phyloP scores from a whole-genome alignment of 2,329 filamentous ascomycete species.

The Cladosporium oxysporum region DNA sequence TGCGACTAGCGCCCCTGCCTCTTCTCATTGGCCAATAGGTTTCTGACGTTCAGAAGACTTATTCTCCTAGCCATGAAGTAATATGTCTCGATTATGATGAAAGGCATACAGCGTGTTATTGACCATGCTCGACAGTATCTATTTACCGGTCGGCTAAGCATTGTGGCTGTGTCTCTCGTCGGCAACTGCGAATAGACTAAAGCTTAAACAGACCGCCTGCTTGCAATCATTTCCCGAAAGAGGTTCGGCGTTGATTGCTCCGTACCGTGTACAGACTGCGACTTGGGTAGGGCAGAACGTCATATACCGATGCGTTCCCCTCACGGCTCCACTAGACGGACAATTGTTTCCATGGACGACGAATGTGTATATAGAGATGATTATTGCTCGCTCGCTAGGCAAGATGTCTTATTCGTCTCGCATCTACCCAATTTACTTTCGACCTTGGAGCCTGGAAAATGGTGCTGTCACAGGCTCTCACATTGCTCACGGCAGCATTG shows the following conservation, averaged over 20 bases:
- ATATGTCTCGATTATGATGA: not conserved
- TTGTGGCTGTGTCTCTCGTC: not conserved
- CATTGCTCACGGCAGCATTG: not conserved
- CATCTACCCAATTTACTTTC: not conserved
- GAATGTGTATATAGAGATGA: not conserved
- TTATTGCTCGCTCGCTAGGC: too few relatives aligned
- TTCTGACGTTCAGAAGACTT: not conserved
- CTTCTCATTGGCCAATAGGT: not conserved
- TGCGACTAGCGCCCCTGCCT: not conserved
- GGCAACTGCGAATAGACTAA: not conserved
- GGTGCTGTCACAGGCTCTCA: not conserved
- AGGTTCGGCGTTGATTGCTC: conserved; percentile 4
- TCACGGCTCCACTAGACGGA: not conserved
- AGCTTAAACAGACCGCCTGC: not conserved
- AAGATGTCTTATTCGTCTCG: not conserved
- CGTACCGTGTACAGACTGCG: not conserved
- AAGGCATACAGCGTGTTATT: not conserved
- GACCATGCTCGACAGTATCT: not conserved
- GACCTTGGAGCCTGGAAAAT: not conserved
- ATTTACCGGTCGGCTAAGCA: not conserved
- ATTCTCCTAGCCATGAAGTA: not conserved
- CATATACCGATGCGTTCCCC: conserved; percentile 1
- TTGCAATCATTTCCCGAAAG: not conserved
- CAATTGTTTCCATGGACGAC: not conserved
- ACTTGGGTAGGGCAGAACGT: not conserved